These are phyloP conservation scores for Arachis monticola DNA, from an alignment of 331 rosid species.

Conservation along the genomic window DNA sequence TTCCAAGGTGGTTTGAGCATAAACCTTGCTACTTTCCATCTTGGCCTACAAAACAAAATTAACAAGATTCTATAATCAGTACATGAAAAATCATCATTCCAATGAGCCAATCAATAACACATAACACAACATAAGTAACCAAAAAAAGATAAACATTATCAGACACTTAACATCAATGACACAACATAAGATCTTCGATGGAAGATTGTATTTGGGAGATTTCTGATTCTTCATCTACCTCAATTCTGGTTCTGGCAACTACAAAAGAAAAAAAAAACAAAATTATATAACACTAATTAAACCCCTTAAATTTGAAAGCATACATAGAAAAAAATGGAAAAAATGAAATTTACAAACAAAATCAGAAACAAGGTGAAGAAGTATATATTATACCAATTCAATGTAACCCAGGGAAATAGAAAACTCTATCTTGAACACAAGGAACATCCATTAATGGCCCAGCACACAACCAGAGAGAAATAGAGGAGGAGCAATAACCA, in stretches of 20 bases:
- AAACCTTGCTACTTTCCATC: constrained; percentile 83
- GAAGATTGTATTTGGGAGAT: constrained; percentile 72
- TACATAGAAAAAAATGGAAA: constrained; percentile 27
- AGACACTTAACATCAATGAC: too few relatives aligned
- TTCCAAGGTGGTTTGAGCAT: constrained; percentile 65
- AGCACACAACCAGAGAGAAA: constrained; percentile 49
- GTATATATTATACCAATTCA: too few relatives aligned
- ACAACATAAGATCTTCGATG: constrained; percentile 60
- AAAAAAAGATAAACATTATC: too few relatives aligned
- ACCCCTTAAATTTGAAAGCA: background rate
- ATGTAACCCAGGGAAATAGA: too few relatives aligned
- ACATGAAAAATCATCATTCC: too few relatives aligned
- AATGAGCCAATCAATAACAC: too few relatives aligned
- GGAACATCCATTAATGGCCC: constrained; percentile 61
- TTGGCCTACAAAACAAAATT: constrained; percentile 62
- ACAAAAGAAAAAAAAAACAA: background rate
- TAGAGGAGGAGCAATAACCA: too few relatives aligned
- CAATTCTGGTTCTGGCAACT: constrained; percentile 81
- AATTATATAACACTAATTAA: background rate
- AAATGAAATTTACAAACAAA: background rate
- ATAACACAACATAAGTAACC: too few relatives aligned
- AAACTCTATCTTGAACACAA: too few relatives aligned
- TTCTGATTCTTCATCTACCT: constrained; percentile 44
- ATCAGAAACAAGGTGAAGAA: too few relatives aligned
- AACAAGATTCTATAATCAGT: too few relatives aligned